Conservation (phyloP, 108 stramenopile species). For the Epipyxis sp. region DNA sequence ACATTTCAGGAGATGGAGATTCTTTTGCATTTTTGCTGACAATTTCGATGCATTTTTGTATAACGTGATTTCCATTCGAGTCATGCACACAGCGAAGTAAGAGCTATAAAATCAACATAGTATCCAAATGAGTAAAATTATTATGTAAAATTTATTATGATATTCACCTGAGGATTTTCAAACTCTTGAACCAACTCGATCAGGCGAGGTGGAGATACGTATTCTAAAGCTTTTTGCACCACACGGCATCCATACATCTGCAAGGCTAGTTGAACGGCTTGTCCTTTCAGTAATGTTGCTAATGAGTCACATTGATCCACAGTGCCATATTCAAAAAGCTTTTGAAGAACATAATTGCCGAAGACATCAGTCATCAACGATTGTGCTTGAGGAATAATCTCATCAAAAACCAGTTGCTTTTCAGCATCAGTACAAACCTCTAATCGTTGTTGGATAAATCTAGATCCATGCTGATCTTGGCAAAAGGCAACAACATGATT, state of each 20-base stretch:
- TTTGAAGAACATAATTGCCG: conserved; percentile 63
- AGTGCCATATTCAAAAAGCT: conserved; percentile 42
- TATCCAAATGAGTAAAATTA: neutral
- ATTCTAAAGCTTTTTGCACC: conserved; percentile 85
- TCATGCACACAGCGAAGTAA: conserved; percentile 83
- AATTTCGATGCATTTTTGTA: conserved; percentile 90
- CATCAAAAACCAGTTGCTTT: conserved; percentile 70
- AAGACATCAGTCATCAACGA: conserved; percentile 62
- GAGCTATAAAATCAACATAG: neutral
- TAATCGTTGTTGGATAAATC: conserved; percentile 90
- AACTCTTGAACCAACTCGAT: conserved; percentile 75
- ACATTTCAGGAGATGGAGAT: conserved; percentile 23
- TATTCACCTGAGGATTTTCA: conserved; percentile 60
- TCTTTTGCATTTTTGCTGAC: conserved; percentile 64
- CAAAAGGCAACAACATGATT: conserved; percentile 82
- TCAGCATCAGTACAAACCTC: conserved; percentile 69
- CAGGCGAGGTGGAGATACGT: conserved; percentile 67
- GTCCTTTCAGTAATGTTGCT: conserved; percentile 49
- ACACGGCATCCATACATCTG: conserved; percentile 94
- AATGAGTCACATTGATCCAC: conserved; percentile 28
- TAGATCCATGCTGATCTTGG: conserved; percentile 95
- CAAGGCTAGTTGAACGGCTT: conserved; percentile 72
- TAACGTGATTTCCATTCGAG: conserved; percentile 95
- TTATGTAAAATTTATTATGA: neutral
- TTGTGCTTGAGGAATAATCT: conserved; percentile 72